Evolutionary conservation across 371 early-diverging fungal species (phyloP).

Genomic region (Mucor sp.): DNA sequence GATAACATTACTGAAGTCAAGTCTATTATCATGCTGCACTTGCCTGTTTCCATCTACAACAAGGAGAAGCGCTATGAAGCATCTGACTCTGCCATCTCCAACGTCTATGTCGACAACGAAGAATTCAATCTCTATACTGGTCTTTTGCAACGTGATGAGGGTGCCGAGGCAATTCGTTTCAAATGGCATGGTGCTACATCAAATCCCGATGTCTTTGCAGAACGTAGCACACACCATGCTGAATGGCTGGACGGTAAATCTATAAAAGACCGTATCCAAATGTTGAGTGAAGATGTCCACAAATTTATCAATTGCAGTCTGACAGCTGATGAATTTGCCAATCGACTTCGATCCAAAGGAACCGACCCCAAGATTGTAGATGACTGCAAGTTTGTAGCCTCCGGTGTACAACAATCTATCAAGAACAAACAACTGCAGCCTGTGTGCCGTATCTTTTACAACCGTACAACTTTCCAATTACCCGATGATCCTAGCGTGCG

Average conservation of each 20-base stretch:
- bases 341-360: constrained; percentile 75
- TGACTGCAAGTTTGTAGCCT: constrained; percentile 70
- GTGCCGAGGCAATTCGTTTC: constrained; percentile 90
- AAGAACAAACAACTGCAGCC: constrained; percentile 80
- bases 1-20: constrained; percentile 98
- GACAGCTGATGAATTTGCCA: constrained; percentile 69
- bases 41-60: constrained; percentile 93
- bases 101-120: constrained; percentile 95
- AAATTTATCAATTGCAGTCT: constrained; percentile 80
- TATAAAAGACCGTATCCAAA: constrained; percentile 89
- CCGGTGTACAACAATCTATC: constrained; percentile 82
- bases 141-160: constrained; percentile 91
- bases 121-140: constrained; percentile 91
- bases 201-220: constrained; percentile 75
- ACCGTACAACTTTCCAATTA: constrained; percentile 97
- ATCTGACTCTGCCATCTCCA: constrained; percentile 73
- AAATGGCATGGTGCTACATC: constrained; percentile 84
- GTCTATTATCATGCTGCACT: constrained; percentile 87
- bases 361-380: constrained; percentile 77
- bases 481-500: constrained; percentile 94
- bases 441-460: constrained; percentile 88
- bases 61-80: constrained; percentile 57
- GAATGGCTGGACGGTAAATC: constrained; percentile 92
- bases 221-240: constrained; percentile 96
- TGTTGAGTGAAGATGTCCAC: constrained; percentile 89